Base-by-base conservation (phyloP, 2,329 filamentous ascomycete species). In the Pseudophaeomoniella oleicola region DNA sequence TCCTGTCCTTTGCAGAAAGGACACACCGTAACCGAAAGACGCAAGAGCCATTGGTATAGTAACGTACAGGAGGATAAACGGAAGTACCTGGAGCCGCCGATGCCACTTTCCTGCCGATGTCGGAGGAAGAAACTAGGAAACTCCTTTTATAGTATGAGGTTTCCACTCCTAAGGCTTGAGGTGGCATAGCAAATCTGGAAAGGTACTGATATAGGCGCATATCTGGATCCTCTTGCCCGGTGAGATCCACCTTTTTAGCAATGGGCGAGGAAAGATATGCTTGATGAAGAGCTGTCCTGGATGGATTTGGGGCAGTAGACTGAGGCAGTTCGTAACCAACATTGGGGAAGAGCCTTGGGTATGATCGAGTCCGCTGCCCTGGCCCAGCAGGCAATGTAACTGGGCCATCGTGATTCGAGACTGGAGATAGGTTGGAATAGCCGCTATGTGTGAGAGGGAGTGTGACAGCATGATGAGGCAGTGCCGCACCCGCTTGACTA, bases 1-100 rank as follows among this genome's bases (percentile, higher is more conserved):
- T 39, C 1, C 53, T 39, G 4, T 46, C 41, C n/a, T 27, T 27
- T 3, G 50, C 42, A 39, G 63, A 54, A 39, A 62, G 60, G 46
- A 79, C 71, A 49, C 81, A 80, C 6, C 83, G 77, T 15, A 93
- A 49, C 12, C 85, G 79, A 49, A 78, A 78, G 22, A 74, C 68
- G 4, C 71, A 55, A 35, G 71, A 74, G 3, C 71, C 71, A 40
- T 73, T 60, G 13, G 54, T 58, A 47, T 59, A 63, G 16, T 34
- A 43, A 37, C 53, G 57, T 30, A 37, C 46, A 15, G 41, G 34
- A 4, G 53, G 51, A 30, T 52, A 43, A 2, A 59, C 22, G 40
- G 35, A 13, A 34, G 27, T 45, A 37, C 36, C 18, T 15, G 30
- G 18, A 13, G 36, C 29, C n/a, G 22, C 22, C n/a, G 22, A n/a